phyloP scores from a whole-genome alignment of 129 eudicot genomes.

The Cynara cardunculus region DNA sequence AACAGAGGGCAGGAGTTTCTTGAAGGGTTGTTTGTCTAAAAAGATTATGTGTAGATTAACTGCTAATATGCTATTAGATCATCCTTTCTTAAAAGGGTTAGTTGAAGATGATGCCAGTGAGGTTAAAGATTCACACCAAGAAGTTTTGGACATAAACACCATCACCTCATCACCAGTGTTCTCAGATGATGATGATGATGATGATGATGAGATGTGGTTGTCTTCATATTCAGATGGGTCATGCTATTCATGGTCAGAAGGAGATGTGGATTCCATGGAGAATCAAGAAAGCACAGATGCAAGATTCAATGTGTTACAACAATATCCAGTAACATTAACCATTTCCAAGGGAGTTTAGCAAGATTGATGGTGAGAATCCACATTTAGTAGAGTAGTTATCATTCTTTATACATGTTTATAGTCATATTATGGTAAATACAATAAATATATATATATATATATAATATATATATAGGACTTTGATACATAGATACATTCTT shows the following conservation, averaged over 20 bases:
- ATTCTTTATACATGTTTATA: slow-evolving; percentile 20
- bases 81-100: slow-evolving; percentile 53
- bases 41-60: slow-evolving; percentile 54
- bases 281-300: slow-evolving; percentile 8
- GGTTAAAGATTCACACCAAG: slow-evolving; percentile 20
- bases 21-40: slow-evolving; percentile 67
- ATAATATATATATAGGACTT: neutral
- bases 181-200: slow-evolving; percentile 35
- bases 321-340: slow-evolving; percentile 21
- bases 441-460: neutral
- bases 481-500: neutral
- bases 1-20: slow-evolving; percentile 47
- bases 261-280: slow-evolving; percentile 11
- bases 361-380: slow-evolving; percentile 16
- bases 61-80: slow-evolving; percentile 55
- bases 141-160: slow-evolving; percentile 35
- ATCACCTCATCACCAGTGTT: slow-evolving; percentile 22
- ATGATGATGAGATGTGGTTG: slow-evolving; percentile 23
- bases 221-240: slow-evolving; percentile 25
- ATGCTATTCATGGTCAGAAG: slow-evolving; percentile 26
- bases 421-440: slow-evolving; percentile 18
- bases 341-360: slow-evolving; percentile 29
- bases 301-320: slow-evolving; percentile 19
- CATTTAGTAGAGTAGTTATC: neutral
- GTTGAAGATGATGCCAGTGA: slow-evolving; percentile 33